Evolutionary conservation across 2,329 filamentous ascomycete species (phyloP).

Genomic region (Nannizziopsis arthrosporioides): DNA sequence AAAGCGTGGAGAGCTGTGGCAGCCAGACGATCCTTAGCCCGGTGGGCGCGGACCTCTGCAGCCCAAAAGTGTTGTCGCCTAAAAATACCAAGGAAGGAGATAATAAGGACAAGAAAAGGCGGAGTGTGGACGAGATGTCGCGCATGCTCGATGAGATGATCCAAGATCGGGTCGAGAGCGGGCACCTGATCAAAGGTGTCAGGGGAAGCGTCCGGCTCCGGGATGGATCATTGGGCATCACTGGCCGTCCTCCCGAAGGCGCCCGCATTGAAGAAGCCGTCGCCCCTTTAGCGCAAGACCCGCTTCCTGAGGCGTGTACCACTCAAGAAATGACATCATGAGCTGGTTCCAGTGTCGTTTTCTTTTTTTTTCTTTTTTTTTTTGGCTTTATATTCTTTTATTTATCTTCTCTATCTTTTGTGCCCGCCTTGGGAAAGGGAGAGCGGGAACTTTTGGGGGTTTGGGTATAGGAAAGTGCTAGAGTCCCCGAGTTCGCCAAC

Average conservation of each 20-base stretch:
- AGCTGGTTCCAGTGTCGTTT: no score
- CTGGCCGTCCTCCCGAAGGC: neutral
- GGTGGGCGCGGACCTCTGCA: conserved; percentile 15
- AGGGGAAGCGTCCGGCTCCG: conserved; percentile 54
- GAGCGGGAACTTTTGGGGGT: no score
- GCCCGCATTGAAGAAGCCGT: conserved; percentile 21
- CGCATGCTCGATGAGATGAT: conserved; percentile 95
- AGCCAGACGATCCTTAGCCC: conserved; percentile 17
- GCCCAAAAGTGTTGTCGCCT: conserved; percentile 22
- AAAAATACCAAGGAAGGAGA: conserved; percentile 22
- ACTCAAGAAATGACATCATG: no score
- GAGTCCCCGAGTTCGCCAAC: no score
- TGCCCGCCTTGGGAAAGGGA: no score
- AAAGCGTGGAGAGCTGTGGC: conserved; percentile 23
- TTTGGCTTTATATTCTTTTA: no score
- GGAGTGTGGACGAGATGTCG: conserved; percentile 84
- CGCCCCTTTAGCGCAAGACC: conserved; percentile 7
- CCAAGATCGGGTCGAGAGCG: conserved; percentile 68
- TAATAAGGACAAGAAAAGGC: conserved; percentile 42
- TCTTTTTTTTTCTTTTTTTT: no score
- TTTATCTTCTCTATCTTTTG: no score
- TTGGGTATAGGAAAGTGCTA: no score
- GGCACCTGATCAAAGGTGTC: conserved; percentile 54
- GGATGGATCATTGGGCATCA: neutral
- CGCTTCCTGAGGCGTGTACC: no score